These are phyloP conservation scores for Scheffersomyces illinoinensis DNA, from an alignment of 1,139 yeast genomes.

Conservation along the genomic window DNA sequence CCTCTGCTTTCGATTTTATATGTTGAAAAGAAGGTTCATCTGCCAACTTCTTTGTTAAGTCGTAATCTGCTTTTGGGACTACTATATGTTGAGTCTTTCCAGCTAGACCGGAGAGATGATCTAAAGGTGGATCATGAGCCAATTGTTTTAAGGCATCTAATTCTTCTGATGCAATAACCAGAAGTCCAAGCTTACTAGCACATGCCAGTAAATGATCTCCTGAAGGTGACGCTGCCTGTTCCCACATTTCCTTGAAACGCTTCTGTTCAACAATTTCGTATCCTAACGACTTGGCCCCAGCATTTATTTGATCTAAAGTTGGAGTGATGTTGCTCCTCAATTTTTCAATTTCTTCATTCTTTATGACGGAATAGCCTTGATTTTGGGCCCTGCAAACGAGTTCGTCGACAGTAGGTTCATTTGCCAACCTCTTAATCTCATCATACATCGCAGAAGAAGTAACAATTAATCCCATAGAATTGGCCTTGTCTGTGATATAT, in stretches of 20 bases:
- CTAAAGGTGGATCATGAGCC: constrained; percentile 15
- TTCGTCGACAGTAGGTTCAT: constrained; percentile 17
- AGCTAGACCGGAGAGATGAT: constrained; percentile 12
- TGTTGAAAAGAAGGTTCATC: constrained; percentile 12
- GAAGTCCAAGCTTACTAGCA: constrained; percentile 14
- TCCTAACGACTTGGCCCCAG: constrained; percentile 2
- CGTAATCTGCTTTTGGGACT: constrained; percentile 10
- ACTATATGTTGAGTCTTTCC: constrained; percentile 2
- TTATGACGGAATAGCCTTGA: constrained; percentile 13
- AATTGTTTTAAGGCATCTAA: constrained; percentile 7
- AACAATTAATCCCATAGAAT: constrained; percentile 33
- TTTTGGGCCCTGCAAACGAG: constrained; percentile 13
- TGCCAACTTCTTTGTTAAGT: constrained; percentile 11
- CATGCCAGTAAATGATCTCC: constrained; percentile 21
- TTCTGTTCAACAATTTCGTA: neutral
- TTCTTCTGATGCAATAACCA: constrained; percentile 17
- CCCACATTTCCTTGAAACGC: neutral
- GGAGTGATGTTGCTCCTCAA: constrained; percentile 11
- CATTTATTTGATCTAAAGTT: neutral
- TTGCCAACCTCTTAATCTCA: constrained; percentile 26
- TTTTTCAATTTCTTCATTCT: constrained; percentile 12
- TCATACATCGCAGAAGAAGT: constrained; percentile 32
- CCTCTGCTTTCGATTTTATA: constrained; percentile 8
- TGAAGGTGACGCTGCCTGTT: constrained; percentile 16
- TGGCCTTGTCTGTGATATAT: constrained; percentile 22